Percentiles rank a stretch among this genome's conserved stretches.
These are phyloP conservation scores for Puccinia coronata DNA, from an alignment of 1,284 basidiomycete genomes.

Conservation along the genomic window DNA sequence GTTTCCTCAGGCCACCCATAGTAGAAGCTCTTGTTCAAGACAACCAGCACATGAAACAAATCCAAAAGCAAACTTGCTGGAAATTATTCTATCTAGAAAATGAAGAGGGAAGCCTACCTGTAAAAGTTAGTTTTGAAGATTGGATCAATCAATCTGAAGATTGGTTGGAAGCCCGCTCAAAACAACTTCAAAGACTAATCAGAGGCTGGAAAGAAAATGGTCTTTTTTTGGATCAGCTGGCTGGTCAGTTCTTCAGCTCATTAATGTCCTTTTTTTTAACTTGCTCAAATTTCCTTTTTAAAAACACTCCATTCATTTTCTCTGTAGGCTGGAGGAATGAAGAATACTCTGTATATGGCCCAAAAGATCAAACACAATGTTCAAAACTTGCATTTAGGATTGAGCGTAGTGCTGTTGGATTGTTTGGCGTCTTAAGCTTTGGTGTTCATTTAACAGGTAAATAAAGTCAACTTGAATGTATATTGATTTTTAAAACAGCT, in stretches of 20 bases:
- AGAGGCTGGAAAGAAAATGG: conserved; percentile 59
- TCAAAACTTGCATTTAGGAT: conserved; percentile 79
- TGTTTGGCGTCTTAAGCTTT: conserved; percentile 88
- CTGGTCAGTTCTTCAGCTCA: conserved; percentile 56
- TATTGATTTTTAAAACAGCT: too few species aligned
- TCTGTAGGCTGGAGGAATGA: conserved; percentile 75
- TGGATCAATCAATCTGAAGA: conserved; percentile 67
- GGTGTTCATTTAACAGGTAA: conserved; percentile 72
- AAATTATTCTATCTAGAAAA: conserved; percentile 27
- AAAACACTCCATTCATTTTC: background rate
- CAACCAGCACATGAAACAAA: conserved; percentile 31
- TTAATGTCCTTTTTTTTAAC: background rate
- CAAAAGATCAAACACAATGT: conserved; percentile 60
- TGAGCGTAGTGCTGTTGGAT: conserved; percentile 80
- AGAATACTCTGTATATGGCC: conserved; percentile 75
- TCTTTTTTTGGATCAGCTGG: conserved; percentile 59
- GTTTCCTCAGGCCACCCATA: conserved; percentile 35
- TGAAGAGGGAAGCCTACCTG: background rate
- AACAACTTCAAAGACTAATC: conserved; percentile 58
- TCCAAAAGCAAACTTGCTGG: conserved; percentile 27
- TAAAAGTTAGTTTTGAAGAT: conserved; percentile 62
- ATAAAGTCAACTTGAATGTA: background rate
- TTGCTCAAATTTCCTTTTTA: background rate
- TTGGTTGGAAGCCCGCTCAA: conserved; percentile 55
- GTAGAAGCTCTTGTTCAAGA: conserved; percentile 36